These are phyloP conservation scores for Dictyostelium gargantuum DNA, from an alignment of 208 protist species.

Conservation along the genomic window DNA sequence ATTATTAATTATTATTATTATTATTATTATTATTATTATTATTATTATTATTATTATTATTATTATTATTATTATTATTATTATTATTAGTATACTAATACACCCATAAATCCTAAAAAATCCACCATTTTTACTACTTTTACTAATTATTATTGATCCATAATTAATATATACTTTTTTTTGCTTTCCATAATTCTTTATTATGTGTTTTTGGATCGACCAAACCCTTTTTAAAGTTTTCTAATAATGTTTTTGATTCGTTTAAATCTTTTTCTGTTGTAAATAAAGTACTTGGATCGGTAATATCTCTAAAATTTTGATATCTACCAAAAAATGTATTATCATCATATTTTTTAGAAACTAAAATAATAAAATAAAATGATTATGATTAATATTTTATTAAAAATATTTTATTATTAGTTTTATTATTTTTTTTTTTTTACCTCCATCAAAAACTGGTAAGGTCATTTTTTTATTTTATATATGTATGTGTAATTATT, in stretches of 20 bases:
- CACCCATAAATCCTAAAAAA: too few species aligned
- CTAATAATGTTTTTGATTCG: slow-evolving; percentile 38
- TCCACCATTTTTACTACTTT: background rate
- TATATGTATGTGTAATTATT: too few species aligned
- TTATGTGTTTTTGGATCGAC: slow-evolving; percentile 65
- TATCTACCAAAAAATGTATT: slow-evolving; percentile 86
- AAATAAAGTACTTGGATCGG: slow-evolving; percentile 79
- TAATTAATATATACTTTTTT: slow-evolving; percentile 69
- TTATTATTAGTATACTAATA: too few species aligned
- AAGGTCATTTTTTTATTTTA: too few species aligned
- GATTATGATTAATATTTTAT: too few species aligned
- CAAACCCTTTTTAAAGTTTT: slow-evolving; percentile 57
- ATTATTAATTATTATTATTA: background rate
- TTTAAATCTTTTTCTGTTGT: background rate
- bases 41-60: too few species aligned
- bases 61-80: too few species aligned
- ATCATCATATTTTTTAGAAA: slow-evolving; percentile 85
- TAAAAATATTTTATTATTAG: too few species aligned
- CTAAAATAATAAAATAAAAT: background rate
- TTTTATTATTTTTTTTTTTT: too few species aligned
- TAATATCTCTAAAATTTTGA: slow-evolving; percentile 90
- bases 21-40: background rate
- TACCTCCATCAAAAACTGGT: too few species aligned
- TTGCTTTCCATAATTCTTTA: slow-evolving; percentile 89
- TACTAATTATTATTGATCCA: background rate